Base-by-base conservation (phyloP, 164 flowering plant genomes). In the Liquidambar formosana region DNA sequence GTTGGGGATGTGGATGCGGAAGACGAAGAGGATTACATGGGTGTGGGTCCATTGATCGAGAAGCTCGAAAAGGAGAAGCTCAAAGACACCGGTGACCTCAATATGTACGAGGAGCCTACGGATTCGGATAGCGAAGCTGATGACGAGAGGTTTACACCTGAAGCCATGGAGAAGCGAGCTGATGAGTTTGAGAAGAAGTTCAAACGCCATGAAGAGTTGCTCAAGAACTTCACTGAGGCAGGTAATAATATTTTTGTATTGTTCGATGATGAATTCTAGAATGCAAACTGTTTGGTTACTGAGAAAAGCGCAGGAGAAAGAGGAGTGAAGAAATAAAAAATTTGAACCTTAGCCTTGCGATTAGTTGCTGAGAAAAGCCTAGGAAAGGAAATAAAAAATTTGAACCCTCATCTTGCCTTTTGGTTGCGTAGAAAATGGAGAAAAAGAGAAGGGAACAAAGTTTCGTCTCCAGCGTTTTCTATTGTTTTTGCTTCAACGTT, bases 1-100 rank as follows among this genome's bases (percentile, higher is more conserved):
- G 68, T 82, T 3, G 82, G 73, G 1, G 88, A 82, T 33, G 80
- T 86, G 46, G 85, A 86, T 28, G 81, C 68, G 11, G 94, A 90
- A 22, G 90, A 83, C 64, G 79, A 81, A n/a, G 89, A 84, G 72
- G 97, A 89, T 72, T 87, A 72, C 72, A 72, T 89, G 89, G 93
- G 91, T 3, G 86, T 89, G 1, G 81, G 79, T 2, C 82, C 82
- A 1, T 69, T 85, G 70, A 85, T 93, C 22, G 89, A 89, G 77
- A 89, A 89, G 76, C 82, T 93, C 19, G 88, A 88, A 81, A 87
- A 82, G 72, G 69, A 80, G 82, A 81, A 70, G 46, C 61, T 61
- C 43, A 88, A 82, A 72, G 67, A 80, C 10, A n/a, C n/a, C 4
- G 65, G 21, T 9, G 53, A 69, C 22, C 67, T 78, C 23, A 51